Evolutionary conservation across 257 asterid species (phyloP).

Genomic region (Solanum bukasovii): DNA sequence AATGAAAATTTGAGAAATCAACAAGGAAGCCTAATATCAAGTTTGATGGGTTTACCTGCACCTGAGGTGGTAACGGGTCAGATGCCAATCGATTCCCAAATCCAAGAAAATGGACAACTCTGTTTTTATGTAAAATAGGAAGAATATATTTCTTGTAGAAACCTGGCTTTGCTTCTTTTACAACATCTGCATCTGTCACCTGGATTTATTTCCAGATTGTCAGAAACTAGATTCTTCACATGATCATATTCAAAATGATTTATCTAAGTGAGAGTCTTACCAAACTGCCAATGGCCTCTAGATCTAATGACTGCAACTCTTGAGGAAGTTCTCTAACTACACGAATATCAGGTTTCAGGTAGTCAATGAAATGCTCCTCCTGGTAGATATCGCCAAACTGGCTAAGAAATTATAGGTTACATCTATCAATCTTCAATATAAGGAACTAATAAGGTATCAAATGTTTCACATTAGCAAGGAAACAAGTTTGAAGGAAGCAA

Average conservation of each 20-base stretch:
- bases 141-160: slow-evolving; percentile 77
- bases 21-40: not conserved
- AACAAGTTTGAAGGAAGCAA: not conserved
- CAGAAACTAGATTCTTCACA: not conserved
- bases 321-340: slow-evolving; percentile 79
- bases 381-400: slow-evolving; percentile 98
- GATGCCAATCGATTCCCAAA: slow-evolving; percentile 99
- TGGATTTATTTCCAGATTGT: slow-evolving; percentile 12
- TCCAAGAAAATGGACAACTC: slow-evolving; percentile 93
- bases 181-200: slow-evolving; percentile 74
- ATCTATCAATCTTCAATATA: slow-evolving; percentile 29
- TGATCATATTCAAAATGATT: not conserved
- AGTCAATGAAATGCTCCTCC: slow-evolving; percentile 86
- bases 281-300: slow-evolving; percentile 91
- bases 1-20: slow-evolving; percentile 1
- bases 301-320: slow-evolving; percentile 75
- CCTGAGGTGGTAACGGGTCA: slow-evolving; percentile 67
- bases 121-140: slow-evolving; percentile 73
- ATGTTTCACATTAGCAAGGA: not conserved
- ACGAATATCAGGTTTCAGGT: slow-evolving; percentile 73
- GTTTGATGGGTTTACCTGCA: slow-evolving; percentile 52
- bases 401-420: slow-evolving; percentile 58
- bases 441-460: not conserved
- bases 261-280: slow-evolving; percentile 31
- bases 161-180: slow-evolving; percentile 95